Evolutionary conservation across 768 basidiomycete species (phyloP).

Genomic region (Pluteus cervinus): DNA sequence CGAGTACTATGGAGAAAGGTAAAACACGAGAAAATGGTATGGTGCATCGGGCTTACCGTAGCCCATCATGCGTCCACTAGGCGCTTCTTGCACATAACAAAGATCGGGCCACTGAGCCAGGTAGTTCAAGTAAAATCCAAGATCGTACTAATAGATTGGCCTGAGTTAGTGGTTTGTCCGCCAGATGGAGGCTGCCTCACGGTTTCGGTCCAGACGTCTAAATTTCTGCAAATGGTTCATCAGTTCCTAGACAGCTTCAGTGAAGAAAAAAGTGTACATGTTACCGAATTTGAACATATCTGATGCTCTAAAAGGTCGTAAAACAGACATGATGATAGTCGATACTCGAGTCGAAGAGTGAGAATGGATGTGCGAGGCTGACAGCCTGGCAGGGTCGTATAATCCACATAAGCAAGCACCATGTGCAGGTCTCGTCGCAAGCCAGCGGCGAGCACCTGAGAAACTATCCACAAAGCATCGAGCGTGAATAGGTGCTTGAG

Average conservation of each 20-base stretch:
- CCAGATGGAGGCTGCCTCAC: constrained; percentile 36
- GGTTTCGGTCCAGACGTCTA: constrained; percentile 97
- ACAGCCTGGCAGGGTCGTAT: too few species aligned
- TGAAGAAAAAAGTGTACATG: constrained; percentile 44
- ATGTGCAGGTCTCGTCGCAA: too few species aligned
- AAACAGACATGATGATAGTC: constrained; percentile 69
- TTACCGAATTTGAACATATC: constrained; percentile 94
- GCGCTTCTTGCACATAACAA: constrained; percentile 77
- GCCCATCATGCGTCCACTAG: constrained; percentile 83
- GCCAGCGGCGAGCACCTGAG: too few species aligned
- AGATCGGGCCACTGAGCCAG: constrained; percentile 90
- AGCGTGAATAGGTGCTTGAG: too few species aligned
- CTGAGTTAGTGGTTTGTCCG: neutral
- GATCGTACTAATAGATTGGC: constrained; percentile 57
- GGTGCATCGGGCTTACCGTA: constrained; percentile 60
- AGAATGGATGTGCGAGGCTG: too few species aligned
- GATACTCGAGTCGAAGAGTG: too few species aligned
- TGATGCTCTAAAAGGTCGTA: constrained; percentile 80
- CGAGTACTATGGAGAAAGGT: constrained; percentile 57
- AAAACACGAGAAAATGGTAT: neutral
- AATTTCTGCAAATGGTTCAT: constrained; percentile 73
- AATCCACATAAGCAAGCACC: too few species aligned
- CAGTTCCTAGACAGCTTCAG: constrained; percentile 10
- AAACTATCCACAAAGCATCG: too few species aligned
- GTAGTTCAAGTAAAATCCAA: constrained; percentile 85